Evolutionary conservation across 2,329 filamentous ascomycete genomes (phyloP).

Genomic region (Colletotrichum sp.): DNA sequence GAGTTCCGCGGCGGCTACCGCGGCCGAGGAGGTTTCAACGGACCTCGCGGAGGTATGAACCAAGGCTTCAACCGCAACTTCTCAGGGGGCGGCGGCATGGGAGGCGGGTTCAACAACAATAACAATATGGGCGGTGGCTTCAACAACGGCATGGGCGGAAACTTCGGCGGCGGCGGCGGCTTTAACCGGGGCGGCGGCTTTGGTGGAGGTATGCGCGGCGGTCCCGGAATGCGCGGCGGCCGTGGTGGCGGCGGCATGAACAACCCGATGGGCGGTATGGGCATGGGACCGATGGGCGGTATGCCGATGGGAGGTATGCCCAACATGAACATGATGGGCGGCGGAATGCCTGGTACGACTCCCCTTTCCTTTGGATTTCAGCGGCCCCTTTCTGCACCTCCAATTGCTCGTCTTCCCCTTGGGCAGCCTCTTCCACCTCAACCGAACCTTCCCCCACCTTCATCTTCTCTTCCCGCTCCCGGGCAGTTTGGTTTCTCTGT

Average conservation of each 20-base stretch:
- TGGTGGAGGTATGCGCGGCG: conserved; percentile 52
- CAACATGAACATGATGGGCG: conserved; percentile 55
- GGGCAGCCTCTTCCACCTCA: background rate
- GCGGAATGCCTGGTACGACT: conserved; percentile 59
- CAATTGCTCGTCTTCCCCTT: background rate
- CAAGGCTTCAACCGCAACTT: conserved; percentile 44
- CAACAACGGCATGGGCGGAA: conserved; percentile 55
- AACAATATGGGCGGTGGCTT: conserved; percentile 48
- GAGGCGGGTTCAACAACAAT: conserved; percentile 42
- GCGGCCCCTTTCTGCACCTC: background rate
- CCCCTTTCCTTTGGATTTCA: conserved; percentile 10
- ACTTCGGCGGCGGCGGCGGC: conserved; percentile 44
- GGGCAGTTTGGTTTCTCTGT: background rate
- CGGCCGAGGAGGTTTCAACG: conserved; percentile 54
- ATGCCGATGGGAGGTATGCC: conserved; percentile 59
- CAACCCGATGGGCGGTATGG: conserved; percentile 54
- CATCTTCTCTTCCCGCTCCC: background rate
- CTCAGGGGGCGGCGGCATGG: conserved; percentile 34
- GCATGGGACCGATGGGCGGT: conserved; percentile 47
- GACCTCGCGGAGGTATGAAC: conserved; percentile 51
- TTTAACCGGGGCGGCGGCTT: conserved; percentile 53
- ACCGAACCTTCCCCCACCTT: background rate
- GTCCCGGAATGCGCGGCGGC: conserved; percentile 42
- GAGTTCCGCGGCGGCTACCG: conserved; percentile 55
- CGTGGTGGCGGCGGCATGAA: conserved; percentile 45